These are phyloP conservation scores for Botryobasidium botryosum DNA, from an alignment of 768 basidiomycete species.

Conservation along the genomic window DNA sequence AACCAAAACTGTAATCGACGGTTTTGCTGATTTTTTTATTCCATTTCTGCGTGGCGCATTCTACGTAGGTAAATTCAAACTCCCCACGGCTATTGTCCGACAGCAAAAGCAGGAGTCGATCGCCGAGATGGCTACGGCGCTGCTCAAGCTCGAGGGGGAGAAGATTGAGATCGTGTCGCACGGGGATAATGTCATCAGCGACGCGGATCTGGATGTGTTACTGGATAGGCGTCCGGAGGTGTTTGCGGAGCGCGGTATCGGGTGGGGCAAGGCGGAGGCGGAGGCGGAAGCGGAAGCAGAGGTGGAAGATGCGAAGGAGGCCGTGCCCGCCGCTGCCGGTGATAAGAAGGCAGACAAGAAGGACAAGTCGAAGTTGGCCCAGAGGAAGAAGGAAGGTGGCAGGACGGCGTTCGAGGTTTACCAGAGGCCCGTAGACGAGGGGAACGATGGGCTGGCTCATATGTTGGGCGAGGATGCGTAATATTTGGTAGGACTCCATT, in stretches of 20 bases:
- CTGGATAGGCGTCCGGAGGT: conserved; percentile 66
- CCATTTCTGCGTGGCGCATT: no score
- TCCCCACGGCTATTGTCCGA: not conserved
- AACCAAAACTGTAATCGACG: no score
- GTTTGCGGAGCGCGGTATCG: conserved; percentile 48
- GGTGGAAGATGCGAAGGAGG: not conserved
- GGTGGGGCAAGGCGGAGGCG: conserved; percentile 31
- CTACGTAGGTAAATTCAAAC: conserved; percentile 13
- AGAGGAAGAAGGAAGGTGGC: not conserved
- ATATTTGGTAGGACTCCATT: no score
- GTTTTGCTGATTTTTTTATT: no score
- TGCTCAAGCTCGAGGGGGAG: conserved; percentile 72
- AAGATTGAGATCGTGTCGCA: conserved; percentile 68
- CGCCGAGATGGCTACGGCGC: conserved; percentile 61
- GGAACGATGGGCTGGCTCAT: conserved; percentile 50
- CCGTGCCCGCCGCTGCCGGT: not conserved
- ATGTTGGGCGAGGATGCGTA: conserved; percentile 35
- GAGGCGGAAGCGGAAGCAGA: conserved; percentile 22
- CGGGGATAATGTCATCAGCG: conserved; percentile 54
- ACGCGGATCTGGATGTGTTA: conserved; percentile 62
- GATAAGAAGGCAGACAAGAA: no score
- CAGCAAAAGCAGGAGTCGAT: conserved; percentile 39
- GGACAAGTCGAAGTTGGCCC: not conserved
- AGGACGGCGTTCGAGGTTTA: conserved; percentile 54
- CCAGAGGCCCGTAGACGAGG: conserved; percentile 42